Evolutionary conservation across 257 asterid genomes (phyloP).

Genomic region (Penstemon davidsonii): DNA sequence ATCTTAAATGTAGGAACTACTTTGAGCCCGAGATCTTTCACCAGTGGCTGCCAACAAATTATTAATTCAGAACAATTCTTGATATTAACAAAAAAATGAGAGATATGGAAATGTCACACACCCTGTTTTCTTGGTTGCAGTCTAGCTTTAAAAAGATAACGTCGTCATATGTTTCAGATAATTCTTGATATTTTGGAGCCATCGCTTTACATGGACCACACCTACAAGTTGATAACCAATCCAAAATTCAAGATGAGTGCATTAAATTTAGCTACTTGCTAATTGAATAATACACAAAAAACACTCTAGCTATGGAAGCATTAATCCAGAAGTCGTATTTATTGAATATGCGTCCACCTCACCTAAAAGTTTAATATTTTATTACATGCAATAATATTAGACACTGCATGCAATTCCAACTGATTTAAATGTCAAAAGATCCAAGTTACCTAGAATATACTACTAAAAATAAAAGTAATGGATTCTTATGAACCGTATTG

Average conservation of each 20-base stretch:
- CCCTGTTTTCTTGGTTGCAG: constrained; percentile 92
- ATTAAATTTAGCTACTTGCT: background rate
- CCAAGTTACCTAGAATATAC: too few species aligned
- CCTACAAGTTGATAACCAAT: constrained; percentile 49
- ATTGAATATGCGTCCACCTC: too few species aligned
- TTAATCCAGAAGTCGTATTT: background rate
- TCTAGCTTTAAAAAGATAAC: constrained; percentile 89
- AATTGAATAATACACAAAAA: background rate
- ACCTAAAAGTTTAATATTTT: too few species aligned
- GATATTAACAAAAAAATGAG: background rate
- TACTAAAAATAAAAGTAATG: too few species aligned
- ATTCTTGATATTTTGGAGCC: constrained; percentile 68
- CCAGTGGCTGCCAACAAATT: constrained; percentile 55
- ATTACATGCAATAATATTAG: too few species aligned
- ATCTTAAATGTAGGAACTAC: constrained; percentile 96
- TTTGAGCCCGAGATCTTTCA: constrained; percentile 83
- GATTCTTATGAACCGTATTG: too few species aligned
- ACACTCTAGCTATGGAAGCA: background rate
- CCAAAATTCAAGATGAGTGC: background rate
- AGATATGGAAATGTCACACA: constrained; percentile 12
- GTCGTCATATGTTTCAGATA: constrained; percentile 63
- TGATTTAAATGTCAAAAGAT: too few species aligned
- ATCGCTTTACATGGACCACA: constrained; percentile 94
- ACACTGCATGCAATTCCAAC: background rate
- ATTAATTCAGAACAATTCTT: constrained; percentile 12